Base-by-base conservation (phyloP, 2,329 filamentous ascomycete species). In the Botrytis aclada region DNA sequence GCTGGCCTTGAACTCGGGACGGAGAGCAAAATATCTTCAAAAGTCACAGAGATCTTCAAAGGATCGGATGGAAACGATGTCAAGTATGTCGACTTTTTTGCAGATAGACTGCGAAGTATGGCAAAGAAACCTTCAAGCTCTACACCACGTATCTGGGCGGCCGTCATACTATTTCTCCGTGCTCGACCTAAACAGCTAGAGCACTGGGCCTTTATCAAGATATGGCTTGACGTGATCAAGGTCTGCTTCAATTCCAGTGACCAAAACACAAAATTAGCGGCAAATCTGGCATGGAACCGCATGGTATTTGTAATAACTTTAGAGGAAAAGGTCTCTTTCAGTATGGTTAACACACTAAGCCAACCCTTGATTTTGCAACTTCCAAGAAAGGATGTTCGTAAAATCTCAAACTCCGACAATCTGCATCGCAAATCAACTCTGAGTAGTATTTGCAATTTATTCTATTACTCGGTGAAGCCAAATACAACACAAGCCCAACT, bases 101-200 rank as follows among this genome's bases (percentile, higher is more conserved):
- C 88, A 58, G 85, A 88, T 32, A 88, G 89, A 45, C 84, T 98
- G 70, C 87, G 87, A 72, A 84, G 86, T 18, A 93, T 96, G 90
- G 85, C 91, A 75, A 85, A 87, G 66, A 89, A 86, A 75, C 87
- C 89, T 20, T 87, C 88, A 34, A 88, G 88, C 16, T 81, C 86
- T 0, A 94, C 97, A 0, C 95, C 96, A 9, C 92, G 94, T 76
- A 93, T 98, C 34, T 98, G 95, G 95, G 92, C 92, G 73, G 88
- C 94, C 51, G 85, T 97, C 3, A 89, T 95, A 10, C 86, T 97
- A 2, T 89, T 97, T 72, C 84, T 98, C 65, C 89, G 92, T 70
- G 85, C 82, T 74, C 83, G 89, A 83, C 82, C 89, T 81, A 76
- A 85, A 84, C 79, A 89, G 84, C 76, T 90, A 80, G 83, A 88